A percentile compares a stretch with the other conserved stretches of the same genome.
phyloP scores from a whole-genome alignment of 2,329 filamentous ascomycete species.

The Sarocladium kiliense region DNA sequence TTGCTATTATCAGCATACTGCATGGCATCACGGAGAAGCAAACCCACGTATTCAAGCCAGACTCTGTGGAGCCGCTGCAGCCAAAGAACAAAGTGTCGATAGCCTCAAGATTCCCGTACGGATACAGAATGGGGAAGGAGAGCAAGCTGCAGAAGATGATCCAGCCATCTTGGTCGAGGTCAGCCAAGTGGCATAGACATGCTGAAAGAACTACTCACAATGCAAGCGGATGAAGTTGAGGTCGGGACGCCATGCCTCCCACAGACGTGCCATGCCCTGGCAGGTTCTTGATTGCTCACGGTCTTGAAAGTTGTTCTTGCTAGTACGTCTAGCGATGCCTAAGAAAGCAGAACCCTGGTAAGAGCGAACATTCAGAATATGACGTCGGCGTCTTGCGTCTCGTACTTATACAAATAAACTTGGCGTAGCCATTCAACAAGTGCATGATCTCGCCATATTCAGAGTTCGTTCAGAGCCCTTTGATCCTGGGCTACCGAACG shows the following conservation, averaged over 20 bases:
- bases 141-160: slow-evolving; percentile 11
- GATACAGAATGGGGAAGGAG: slow-evolving; percentile 10
- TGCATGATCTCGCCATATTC: no score
- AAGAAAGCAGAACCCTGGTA: no score
- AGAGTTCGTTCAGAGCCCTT: no score
- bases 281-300: no score
- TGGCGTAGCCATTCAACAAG: no score
- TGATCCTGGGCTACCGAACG: no score
- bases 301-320: no score
- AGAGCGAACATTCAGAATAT: no score
- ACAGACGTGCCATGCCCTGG: no score
- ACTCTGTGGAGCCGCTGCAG: slow-evolving; percentile 42
- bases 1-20: background rate
- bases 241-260: background rate
- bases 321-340: no score
- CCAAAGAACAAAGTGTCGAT: slow-evolving; percentile 48
- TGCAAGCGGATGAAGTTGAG: background rate
- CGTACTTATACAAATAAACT: no score
- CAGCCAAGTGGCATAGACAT: background rate
- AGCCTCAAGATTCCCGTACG: slow-evolving; percentile 16
- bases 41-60: slow-evolving; percentile 46
- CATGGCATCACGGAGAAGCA: slow-evolving; percentile 30
- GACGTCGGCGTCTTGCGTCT: no score
- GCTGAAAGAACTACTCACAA: background rate
- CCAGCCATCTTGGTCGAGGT: slow-evolving; percentile 10